phyloP scores from a whole-genome alignment of 2,329 filamentous ascomycete species.

The Verticillium dahliae region DNA sequence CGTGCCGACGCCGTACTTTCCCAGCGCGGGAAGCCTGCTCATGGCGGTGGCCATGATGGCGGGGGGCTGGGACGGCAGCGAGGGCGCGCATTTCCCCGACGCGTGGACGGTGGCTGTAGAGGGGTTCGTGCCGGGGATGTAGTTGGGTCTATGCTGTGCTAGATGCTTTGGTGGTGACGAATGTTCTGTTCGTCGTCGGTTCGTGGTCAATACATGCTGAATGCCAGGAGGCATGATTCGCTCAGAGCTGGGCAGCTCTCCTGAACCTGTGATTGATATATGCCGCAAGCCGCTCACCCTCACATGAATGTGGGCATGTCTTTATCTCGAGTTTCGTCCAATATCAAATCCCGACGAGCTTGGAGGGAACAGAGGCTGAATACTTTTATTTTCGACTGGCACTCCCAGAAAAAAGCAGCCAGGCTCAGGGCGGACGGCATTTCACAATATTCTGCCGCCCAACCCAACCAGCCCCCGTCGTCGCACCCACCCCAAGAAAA shows the following conservation, averaged over 20 bases:
- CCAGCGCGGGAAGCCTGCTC: constrained; percentile 40
- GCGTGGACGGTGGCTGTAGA: constrained; percentile 41
- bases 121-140: constrained; percentile 28
- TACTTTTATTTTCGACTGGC: constrained; percentile 7
- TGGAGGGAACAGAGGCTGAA: not conserved
- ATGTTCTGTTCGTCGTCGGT: too few relatives aligned
- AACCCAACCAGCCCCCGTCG: constrained; percentile 15
- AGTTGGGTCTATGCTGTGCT: not conserved
- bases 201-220: not conserved
- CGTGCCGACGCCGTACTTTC: constrained; percentile 53
- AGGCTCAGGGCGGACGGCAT: constrained; percentile 30
- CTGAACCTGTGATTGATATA: too few relatives aligned
- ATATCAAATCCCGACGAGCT: too few relatives aligned
- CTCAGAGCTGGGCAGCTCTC: too few relatives aligned
- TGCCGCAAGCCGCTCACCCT: too few relatives aligned
- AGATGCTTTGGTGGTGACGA: not conserved
- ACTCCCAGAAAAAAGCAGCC: not conserved
- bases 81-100: constrained; percentile 37
- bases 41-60: constrained; percentile 50
- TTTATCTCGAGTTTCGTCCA: too few relatives aligned
- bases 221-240: too few relatives aligned
- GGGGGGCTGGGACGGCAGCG: constrained; percentile 43
- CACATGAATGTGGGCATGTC: too few relatives aligned
- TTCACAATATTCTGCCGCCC: constrained; percentile 58
- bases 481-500: constrained; percentile 2